phyloP scores from a whole-genome alignment of 75 land plant genomes.

The Cunninghamia lanceolata region DNA sequence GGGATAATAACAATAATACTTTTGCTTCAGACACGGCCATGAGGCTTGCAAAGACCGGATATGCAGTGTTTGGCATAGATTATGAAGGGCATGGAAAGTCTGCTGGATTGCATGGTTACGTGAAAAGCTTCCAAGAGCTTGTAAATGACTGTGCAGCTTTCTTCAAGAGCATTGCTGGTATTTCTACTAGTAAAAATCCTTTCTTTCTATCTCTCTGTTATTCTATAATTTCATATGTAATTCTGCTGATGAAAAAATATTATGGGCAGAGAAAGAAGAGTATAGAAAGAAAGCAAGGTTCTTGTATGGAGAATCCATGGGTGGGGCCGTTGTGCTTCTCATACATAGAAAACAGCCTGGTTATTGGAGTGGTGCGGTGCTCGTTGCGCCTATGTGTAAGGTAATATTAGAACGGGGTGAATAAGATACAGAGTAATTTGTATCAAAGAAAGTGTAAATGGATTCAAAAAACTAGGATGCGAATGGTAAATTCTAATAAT shows the following conservation, averaged over 20 bases:
- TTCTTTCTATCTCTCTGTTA: background rate
- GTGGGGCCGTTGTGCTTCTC: constrained; percentile 69
- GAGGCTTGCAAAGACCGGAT: constrained; percentile 56
- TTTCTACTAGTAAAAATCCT: background rate
- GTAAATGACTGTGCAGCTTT: constrained; percentile 51
- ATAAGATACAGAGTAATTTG: too few relatives aligned
- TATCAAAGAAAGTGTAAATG: background rate
- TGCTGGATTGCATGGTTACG: constrained; percentile 40
- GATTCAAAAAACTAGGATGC: too few relatives aligned
- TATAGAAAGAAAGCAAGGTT: constrained; percentile 64
- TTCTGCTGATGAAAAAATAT: background rate
- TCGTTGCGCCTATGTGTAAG: constrained; percentile 96
- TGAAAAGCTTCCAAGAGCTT: constrained; percentile 37
- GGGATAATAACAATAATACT: background rate
- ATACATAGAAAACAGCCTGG: constrained; percentile 56
- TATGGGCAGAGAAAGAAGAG: constrained; percentile 48
- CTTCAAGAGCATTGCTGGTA: constrained; percentile 49
- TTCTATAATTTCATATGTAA: background rate
- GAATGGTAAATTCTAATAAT: too few relatives aligned
- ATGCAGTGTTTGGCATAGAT: constrained; percentile 64
- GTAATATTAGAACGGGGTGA: constrained; percentile 15
- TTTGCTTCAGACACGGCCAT: constrained; percentile 37
- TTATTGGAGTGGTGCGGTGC: constrained; percentile 74
- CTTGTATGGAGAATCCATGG: constrained; percentile 90
- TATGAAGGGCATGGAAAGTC: constrained; percentile 75